phyloP scores from a whole-genome alignment of 2,329 filamentous ascomycete genomes.

The Diaporthe amygdali region DNA sequence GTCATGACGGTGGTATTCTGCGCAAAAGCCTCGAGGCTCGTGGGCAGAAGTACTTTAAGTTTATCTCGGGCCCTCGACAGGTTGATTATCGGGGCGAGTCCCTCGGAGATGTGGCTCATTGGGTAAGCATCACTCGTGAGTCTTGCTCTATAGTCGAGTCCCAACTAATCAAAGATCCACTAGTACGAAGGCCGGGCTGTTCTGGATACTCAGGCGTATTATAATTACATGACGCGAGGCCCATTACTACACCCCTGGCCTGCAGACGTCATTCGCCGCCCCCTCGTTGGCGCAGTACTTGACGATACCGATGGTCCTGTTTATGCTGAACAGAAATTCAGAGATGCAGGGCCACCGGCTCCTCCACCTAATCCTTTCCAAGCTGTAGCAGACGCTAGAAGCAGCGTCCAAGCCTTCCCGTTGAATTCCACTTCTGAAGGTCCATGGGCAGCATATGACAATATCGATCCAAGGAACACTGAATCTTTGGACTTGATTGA shows the following conservation, averaged over 20 bases:
- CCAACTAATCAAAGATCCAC: no score
- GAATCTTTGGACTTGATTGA: neutral
- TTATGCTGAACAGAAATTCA: neutral
- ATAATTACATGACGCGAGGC: neutral
- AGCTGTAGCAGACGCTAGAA: neutral
- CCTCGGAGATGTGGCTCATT: neutral
- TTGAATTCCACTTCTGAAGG: neutral
- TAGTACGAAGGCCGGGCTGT: neutral
- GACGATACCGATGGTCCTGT: neutral
- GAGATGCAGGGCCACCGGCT: neutral
- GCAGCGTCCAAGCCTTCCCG: neutral
- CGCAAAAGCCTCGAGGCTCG: neutral
- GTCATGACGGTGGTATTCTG: neutral
- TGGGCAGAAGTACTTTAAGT: neutral
- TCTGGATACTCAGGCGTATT: neutral
- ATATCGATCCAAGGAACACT: neutral
- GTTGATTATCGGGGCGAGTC: neutral
- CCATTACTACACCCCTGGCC: neutral
- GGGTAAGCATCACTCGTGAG: neutral
- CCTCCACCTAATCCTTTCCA: neutral
- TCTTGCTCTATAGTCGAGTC: rapidly evolving
- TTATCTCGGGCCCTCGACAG: neutral
- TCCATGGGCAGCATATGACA: neutral
- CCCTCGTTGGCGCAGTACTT: neutral
- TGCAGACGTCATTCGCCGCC: neutral